These are phyloP conservation scores for Nannochloris sp. DNA, from an alignment of 139 green algal genomes.

Conservation along the genomic window DNA sequence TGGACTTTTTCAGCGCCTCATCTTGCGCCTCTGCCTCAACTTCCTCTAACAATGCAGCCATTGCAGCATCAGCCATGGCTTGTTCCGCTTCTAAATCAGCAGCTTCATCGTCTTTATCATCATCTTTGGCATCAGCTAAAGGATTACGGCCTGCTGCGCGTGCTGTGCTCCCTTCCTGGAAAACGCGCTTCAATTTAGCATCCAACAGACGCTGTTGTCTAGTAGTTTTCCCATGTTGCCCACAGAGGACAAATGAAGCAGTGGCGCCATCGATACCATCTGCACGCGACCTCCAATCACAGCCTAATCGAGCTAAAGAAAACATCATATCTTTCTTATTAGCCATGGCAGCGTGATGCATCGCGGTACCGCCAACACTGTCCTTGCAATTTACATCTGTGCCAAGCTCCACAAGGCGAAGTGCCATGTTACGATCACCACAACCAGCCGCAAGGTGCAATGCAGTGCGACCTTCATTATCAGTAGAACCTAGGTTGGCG, in stretches of 20 bases:
- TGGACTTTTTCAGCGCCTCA: constrained; percentile 15
- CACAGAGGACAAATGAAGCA: constrained; percentile 53
- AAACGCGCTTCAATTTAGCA: constrained; percentile 48
- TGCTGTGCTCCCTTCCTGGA: constrained; percentile 31
- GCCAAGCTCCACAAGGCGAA: constrained; percentile 45
- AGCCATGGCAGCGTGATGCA: constrained; percentile 66
- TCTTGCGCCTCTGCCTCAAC: constrained; percentile 8
- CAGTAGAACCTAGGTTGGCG: constrained; percentile 25
- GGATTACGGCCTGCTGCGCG: constrained; percentile 18
- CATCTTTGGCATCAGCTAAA: constrained; percentile 10
- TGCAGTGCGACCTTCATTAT: constrained; percentile 48
- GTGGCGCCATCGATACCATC: constrained; percentile 58
- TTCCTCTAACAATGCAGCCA: constrained; percentile 50
- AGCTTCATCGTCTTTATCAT: constrained; percentile 10
- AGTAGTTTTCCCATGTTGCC: constrained; percentile 51
- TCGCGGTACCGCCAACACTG: constrained; percentile 47
- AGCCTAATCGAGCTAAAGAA: constrained; percentile 45
- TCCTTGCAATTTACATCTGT: constrained; percentile 48
- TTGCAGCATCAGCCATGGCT: constrained; percentile 41
- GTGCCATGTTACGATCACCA: constrained; percentile 46
- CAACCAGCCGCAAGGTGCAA: constrained; percentile 49
- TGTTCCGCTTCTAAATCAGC: constrained; percentile 16
- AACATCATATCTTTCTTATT: constrained; percentile 69
- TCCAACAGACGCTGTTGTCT: constrained; percentile 53
- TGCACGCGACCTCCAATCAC: constrained; percentile 47